phyloP scores from a whole-genome alignment of 768 basidiomycete species.

The Tephrocybe sp. region DNA sequence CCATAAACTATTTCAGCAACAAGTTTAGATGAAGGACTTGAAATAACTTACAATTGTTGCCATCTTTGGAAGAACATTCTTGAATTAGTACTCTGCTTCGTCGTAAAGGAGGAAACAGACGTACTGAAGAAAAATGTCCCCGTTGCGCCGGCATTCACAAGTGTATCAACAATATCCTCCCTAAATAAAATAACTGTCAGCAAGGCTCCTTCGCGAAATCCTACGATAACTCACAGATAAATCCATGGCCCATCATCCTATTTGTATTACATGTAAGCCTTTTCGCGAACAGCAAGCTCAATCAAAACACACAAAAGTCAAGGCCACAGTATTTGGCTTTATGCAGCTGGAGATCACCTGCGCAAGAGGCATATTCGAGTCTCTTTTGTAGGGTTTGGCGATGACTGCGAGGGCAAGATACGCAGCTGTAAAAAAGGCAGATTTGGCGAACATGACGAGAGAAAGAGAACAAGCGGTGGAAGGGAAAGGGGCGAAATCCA shows the following conservation, averaged over 20 bases:
- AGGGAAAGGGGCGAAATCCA: neutral
- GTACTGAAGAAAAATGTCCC: constrained; percentile 49
- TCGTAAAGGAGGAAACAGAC: constrained; percentile 16
- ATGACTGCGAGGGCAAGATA: constrained; percentile 11
- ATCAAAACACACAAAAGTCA: constrained; percentile 26
- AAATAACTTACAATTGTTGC: neutral
- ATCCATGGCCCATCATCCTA: constrained; percentile 24
- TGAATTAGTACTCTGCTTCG: no score
- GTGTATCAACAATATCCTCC: no score
- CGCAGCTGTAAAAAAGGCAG: constrained; percentile 7
- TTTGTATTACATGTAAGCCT: no score
- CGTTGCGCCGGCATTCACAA: constrained; percentile 32
- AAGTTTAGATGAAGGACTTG: neutral
- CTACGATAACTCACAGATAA: constrained; percentile 22
- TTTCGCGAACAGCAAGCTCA: no score
- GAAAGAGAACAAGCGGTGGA: constrained; percentile 1
- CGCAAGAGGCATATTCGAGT: constrained; percentile 17
- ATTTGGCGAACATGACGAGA: constrained; percentile 14
- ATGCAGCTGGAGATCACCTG: constrained; percentile 24
- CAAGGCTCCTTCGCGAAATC: no score
- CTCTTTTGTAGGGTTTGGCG: constrained; percentile 18
- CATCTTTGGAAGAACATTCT: constrained; percentile 24
- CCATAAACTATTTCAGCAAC: neutral
- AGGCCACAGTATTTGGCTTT: constrained; percentile 22
- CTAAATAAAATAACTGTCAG: no score